Percentiles rank a stretch among this genome's conserved stretches.
These are phyloP conservation scores for Apophysomyces trapeziformis DNA, from an alignment of 371 early-diverging fungal genomes.

Conservation along the genomic window DNA sequence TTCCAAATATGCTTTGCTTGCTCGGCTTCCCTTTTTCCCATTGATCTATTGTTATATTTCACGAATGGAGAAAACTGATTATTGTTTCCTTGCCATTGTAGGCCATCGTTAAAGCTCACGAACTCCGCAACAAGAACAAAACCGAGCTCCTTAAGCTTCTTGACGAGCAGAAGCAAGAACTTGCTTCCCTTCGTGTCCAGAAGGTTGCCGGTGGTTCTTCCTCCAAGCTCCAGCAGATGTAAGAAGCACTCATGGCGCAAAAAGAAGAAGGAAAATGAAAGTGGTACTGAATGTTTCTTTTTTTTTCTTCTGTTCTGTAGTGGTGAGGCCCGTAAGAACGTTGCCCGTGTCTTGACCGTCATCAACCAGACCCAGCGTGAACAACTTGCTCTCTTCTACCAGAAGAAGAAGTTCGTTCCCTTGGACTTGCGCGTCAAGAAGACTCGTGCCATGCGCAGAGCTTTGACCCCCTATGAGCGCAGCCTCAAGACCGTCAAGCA, in stretches of 20 bases:
- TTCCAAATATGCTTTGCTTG: too few species aligned
- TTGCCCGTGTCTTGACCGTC: conserved; percentile 91
- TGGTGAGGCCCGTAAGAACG: conserved; percentile 80
- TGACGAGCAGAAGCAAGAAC: conserved; percentile 88
- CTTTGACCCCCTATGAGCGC: conserved; percentile 76
- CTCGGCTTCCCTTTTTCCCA: background rate
- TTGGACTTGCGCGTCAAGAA: conserved; percentile 92
- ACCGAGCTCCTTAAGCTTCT: conserved; percentile 84
- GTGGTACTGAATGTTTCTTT: background rate
- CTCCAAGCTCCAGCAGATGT: conserved; percentile 75
- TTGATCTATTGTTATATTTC: background rate
- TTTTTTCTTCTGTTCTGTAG: conserved; percentile 29
- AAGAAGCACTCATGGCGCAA: conserved; percentile 21
- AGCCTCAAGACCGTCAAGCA: conserved; percentile 71
- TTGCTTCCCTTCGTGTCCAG: conserved; percentile 85
- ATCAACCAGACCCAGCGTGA: conserved; percentile 86
- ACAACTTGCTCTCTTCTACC: conserved; percentile 77
- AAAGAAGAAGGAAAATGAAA: background rate
- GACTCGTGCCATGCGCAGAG: conserved; percentile 95
- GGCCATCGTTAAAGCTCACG: conserved; percentile 88
- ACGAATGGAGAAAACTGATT: background rate
- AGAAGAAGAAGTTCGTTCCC: conserved; percentile 88
- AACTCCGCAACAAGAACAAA: conserved; percentile 91
- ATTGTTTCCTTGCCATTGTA: conserved; percentile 35
- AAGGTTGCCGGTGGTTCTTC: conserved; percentile 75